Percentiles rank a stretch among this genome's conserved stretches.
Conservation (phyloP, 441 rosid genomes). For the Kokia cookei region DNA sequence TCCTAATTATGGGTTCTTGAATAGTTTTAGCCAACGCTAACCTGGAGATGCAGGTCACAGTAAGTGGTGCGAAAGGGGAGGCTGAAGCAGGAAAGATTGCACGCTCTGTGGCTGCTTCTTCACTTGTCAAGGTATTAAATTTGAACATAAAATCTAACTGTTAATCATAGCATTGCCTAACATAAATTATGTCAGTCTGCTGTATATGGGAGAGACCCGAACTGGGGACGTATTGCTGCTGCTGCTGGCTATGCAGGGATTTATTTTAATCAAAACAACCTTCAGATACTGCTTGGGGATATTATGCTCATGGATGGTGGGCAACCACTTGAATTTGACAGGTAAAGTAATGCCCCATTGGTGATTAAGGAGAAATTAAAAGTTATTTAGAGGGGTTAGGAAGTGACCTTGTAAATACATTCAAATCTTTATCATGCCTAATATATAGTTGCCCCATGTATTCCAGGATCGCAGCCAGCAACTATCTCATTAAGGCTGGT, state of each 20-base stretch:
- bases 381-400: background rate
- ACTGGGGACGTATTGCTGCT: conserved; percentile 96
- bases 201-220: conserved; percentile 91
- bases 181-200: conserved; percentile 58
- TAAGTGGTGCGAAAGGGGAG: conserved; percentile 57
- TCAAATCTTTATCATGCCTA: background rate
- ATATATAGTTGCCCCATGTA: background rate
- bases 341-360: background rate
- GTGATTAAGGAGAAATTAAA: background rate
- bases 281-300: conserved; percentile 68
- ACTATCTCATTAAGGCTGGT: conserved; percentile 68
- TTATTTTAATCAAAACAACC: conserved; percentile 54
- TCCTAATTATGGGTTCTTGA: background rate
- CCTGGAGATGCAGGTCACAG: conserved; percentile 48
- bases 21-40: conserved; percentile 8
- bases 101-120: conserved; percentile 88
- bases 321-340: conserved; percentile 86
- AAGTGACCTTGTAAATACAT: background rate
- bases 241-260: conserved; percentile 93
- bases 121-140: conserved; percentile 74
- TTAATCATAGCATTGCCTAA: conserved; percentile 15
- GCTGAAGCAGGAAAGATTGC: conserved; percentile 83
- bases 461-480: conserved; percentile 65
- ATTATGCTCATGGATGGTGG: conserved; percentile 86
- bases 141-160: conserved; percentile 10